These are phyloP conservation scores for Colletotrichum orbiculare DNA, from an alignment of 2,329 filamentous ascomycete genomes.

Conservation along the genomic window DNA sequence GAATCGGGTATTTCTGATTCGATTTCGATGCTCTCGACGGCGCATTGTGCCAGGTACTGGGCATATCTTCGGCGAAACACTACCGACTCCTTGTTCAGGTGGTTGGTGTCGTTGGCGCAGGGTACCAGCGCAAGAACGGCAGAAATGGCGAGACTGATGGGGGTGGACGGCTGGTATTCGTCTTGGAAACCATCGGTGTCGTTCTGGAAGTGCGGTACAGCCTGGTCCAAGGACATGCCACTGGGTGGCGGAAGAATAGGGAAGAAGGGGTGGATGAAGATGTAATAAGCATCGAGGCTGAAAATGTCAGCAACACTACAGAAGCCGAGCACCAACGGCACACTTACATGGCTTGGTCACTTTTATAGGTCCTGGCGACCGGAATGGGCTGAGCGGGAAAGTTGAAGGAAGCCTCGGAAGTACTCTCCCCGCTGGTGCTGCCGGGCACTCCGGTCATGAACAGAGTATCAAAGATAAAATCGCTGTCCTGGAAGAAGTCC, in stretches of 20 bases:
- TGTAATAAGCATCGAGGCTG: constrained; percentile 60
- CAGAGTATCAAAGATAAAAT: constrained; percentile 59
- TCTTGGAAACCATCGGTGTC: constrained; percentile 48
- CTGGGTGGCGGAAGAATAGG: constrained; percentile 60
- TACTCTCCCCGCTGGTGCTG: constrained; percentile 33
- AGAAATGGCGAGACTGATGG: constrained; percentile 58
- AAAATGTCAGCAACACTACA: neutral
- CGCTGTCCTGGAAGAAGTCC: constrained; percentile 58
- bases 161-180: constrained; percentile 53
- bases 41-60: constrained; percentile 59
- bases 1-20: constrained; percentile 60
- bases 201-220: constrained; percentile 48
- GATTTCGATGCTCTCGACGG: constrained; percentile 60
- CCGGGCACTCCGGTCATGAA: constrained; percentile 44
- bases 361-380: constrained; percentile 55
- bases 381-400: constrained; percentile 40
- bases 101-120: constrained; percentile 51
- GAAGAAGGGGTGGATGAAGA: constrained; percentile 62
- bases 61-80: constrained; percentile 58
- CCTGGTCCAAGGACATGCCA: constrained; percentile 46
- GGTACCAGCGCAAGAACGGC: constrained; percentile 61
- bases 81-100: constrained; percentile 51
- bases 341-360: constrained; percentile 53
- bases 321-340: neutral
- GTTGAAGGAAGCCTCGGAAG: constrained; percentile 34